These are phyloP conservation scores for Penicillium griseofulvum DNA, from an alignment of 2,329 filamentous ascomycete genomes.

Conservation along the genomic window DNA sequence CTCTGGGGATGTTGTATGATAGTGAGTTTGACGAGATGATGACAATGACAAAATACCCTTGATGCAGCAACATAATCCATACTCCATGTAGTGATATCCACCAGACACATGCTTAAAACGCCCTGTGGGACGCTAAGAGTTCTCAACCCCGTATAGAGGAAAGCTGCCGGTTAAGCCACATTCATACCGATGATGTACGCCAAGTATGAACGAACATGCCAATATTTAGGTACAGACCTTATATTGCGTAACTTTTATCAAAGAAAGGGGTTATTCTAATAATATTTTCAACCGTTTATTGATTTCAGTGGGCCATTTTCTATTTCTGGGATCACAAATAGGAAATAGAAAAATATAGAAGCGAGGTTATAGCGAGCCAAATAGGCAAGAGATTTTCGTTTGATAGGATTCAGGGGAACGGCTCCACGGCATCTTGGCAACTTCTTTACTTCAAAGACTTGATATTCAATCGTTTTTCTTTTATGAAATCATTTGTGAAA, in stretches of 20 bases:
- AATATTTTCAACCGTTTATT: background rate
- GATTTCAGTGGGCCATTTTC: background rate
- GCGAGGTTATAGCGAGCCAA: background rate
- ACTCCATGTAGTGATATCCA: background rate
- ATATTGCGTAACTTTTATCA: background rate
- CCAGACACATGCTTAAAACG: constrained; percentile 5
- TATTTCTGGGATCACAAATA: constrained; percentile 1
- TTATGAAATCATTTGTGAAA: background rate
- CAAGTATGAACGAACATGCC: background rate
- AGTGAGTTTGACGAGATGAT: constrained; percentile 1
- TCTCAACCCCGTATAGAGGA: background rate
- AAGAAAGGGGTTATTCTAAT: background rate
- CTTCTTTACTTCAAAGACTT: no score
- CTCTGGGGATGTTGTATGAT: background rate
- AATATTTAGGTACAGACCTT: background rate
- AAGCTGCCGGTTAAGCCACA: background rate
- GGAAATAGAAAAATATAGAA: background rate
- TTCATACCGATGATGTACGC: background rate
- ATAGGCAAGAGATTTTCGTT: constrained; percentile 5
- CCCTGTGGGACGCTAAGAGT: background rate
- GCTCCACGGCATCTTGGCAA: constrained; percentile 6
- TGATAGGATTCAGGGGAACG: constrained; percentile 5
- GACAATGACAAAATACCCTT: constrained; percentile 2
- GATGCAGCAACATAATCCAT: background rate
- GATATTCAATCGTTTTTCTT: background rate